Evolutionary conservation across 768 basidiomycete species (phyloP).

Genomic region (Leccinum fibrillosum): DNA sequence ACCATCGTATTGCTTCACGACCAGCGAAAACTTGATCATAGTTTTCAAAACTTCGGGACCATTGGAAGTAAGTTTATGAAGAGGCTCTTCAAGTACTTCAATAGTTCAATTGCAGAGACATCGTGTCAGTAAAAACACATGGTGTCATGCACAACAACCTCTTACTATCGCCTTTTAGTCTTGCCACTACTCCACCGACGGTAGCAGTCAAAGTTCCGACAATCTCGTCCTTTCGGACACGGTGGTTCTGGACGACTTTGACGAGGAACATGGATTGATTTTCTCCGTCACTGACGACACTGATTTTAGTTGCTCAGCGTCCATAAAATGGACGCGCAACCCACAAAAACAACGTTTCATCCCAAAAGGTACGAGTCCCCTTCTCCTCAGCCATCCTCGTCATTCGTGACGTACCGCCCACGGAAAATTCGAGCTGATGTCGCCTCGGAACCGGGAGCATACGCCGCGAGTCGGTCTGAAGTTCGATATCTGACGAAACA

Average conservation of each 20-base stretch:
- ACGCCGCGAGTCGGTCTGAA: neutral
- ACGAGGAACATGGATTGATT: neutral
- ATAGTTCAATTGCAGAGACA: neutral
- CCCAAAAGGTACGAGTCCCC: neutral
- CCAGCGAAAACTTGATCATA: neutral
- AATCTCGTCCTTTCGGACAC: neutral
- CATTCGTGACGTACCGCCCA: neutral
- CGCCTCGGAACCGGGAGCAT: neutral
- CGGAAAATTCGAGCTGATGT: neutral
- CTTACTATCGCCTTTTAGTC: neutral
- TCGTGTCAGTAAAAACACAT: neutral
- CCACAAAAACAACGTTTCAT: neutral
- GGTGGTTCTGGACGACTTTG: neutral
- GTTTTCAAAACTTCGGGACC: neutral
- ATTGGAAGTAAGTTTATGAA: neutral
- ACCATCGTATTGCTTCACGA: too few relatives aligned
- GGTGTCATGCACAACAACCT: neutral
- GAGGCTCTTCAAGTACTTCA: neutral
- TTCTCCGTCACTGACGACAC: neutral
- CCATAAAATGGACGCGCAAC: neutral
- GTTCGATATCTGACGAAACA: slow-evolving; percentile 1
- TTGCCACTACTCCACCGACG: neutral
- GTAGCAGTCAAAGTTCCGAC: neutral
- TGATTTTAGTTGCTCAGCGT: neutral
- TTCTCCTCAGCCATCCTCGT: neutral